These are phyloP conservation scores for Fraxinus ornus DNA, from an alignment of 305 asterid genomes.

Conservation along the genomic window DNA sequence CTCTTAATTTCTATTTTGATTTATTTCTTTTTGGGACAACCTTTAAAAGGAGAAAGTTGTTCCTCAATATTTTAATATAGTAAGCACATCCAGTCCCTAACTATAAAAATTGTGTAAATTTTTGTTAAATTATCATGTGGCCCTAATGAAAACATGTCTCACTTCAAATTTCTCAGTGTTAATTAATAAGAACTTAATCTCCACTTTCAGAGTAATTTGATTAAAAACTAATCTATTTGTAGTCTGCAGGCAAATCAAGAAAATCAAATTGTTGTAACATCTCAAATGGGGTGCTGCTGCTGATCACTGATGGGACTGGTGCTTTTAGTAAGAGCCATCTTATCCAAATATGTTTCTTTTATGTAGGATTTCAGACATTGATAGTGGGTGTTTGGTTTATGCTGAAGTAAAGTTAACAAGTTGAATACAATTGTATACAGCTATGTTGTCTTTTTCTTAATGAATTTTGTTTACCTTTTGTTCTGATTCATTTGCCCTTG, in stretches of 20 bases:
- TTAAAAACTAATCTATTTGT: background rate
- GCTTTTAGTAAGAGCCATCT: background rate
- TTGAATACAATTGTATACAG: slow-evolving; percentile 19
- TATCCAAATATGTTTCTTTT: background rate
- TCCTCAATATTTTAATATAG: background rate
- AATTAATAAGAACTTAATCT: background rate
- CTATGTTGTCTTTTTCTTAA: slow-evolving; percentile 23
- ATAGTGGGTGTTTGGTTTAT: slow-evolving; percentile 11
- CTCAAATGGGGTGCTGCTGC: slow-evolving; percentile 4
- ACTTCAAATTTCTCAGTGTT: background rate
- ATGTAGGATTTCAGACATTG: slow-evolving; percentile 1
- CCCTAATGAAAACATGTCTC: background rate
- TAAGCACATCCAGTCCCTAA: background rate
- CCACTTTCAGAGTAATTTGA: background rate
- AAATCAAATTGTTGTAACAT: background rate
- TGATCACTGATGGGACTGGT: background rate
- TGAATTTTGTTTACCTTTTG: slow-evolving; percentile 26
- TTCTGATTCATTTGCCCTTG: slow-evolving; percentile 32
- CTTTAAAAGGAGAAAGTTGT: background rate
- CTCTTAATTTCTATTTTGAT: background rate
- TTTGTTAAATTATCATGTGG: background rate
- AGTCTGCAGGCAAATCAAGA: background rate
- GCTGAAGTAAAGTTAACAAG: slow-evolving; percentile 1
- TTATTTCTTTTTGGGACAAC: background rate
- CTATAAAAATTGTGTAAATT: background rate